Base-by-base conservation (phyloP, 164 flowering plant genomes). In the Dillenia suffruticosa region DNA sequence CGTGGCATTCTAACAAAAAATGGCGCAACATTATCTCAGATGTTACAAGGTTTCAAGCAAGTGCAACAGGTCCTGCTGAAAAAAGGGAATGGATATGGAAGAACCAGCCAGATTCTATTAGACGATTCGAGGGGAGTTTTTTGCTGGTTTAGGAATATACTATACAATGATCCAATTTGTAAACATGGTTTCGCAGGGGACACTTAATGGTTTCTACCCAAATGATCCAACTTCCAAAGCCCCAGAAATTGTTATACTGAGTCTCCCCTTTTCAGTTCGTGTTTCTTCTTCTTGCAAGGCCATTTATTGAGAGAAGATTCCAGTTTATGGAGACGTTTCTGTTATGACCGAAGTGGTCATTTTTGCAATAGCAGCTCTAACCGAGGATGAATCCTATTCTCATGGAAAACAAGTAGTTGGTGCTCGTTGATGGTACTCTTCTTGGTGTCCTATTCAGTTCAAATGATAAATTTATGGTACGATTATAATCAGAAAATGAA, bases 41-140 rank as follows among this genome's bases (percentile, higher is more conserved):
- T 97, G 96, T 90, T 87, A 70, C 95, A 83, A 71, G 97, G 83
- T 2, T 59, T 94, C 13, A 61, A 86, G 46, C 76, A 92, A 51
- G 92, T 77, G 86, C 95, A 8, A 62, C 90, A n/a, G 98, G 98
- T 59, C 97, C 98, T n/a, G 97, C 96, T 43, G 90, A 90, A 70
- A 77, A 87, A 77, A 96, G 96, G 54, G 97, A 94, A 65, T 90
- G 98, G 98, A 82, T 95, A 48, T 94, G 98, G 98, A 89, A 84
- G 65, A 74, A 79, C 65, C 68, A 81, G 45, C 68, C 80, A 1
- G 74, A 76, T 66, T 84, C 91, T 9, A 40, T 44, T 47, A 62
- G 71, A 62, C 70, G 82, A 22, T 74, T 77, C 51, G 80, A 57
- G 66, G 95, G 90, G 61, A 94, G 85, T 44, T 94, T 48, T 90